Base-by-base conservation (phyloP, 225 moss, liverwort and hornwort genomes). In the Marchantia polymorpha region DNA sequence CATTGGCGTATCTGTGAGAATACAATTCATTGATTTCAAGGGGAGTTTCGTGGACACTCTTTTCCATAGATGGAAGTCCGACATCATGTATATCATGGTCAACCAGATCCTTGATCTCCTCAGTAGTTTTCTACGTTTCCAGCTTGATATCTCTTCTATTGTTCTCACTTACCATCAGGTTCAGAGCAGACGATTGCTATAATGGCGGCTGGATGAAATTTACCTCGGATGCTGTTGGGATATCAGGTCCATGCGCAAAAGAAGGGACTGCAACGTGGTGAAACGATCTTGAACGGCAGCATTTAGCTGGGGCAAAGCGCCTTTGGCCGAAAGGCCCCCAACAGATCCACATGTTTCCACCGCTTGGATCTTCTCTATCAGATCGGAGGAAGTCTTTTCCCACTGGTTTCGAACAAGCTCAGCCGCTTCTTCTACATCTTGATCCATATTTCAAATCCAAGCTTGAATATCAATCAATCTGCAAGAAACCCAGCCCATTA, bases 251-350 rank as follows among this genome's bases (percentile, higher is more conserved):
- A 91, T 88, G 19, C 89, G 87, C 22, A 89, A 77, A 53, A 93
- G 86, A 49, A 95, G 88, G 68, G 92, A 81, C 81, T 92, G 84
- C 70, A 99, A 77, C 51, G 86, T 85, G 65, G 89, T 84, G 84
- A 99, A 87, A 20, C 89, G 87, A 78, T 95, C 93, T 81, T 95
- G 95, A 65, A 92, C 79, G 85, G 93, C 86, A 26, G 92, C 93
- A 79, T 90, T 94, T 75, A 93, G 82, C 72, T 94, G 86, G n/a
- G 97, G 92, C 82, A 99, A 86, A 79, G 88, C 83, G 31, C 91
- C 92, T 78, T 89, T 93, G 64, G 88, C 92, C 12, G 87, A 86
- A 31, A 81, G 68, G 25, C 90, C 90, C 13, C 80, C 83, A 72
- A 69, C 78, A 49, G 86, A 85, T 39, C 91, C 93, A 59, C 83